Evolutionary conservation across 1,284 basidiomycete genomes (phyloP).

Genomic region (Golubevia sp.): DNA sequence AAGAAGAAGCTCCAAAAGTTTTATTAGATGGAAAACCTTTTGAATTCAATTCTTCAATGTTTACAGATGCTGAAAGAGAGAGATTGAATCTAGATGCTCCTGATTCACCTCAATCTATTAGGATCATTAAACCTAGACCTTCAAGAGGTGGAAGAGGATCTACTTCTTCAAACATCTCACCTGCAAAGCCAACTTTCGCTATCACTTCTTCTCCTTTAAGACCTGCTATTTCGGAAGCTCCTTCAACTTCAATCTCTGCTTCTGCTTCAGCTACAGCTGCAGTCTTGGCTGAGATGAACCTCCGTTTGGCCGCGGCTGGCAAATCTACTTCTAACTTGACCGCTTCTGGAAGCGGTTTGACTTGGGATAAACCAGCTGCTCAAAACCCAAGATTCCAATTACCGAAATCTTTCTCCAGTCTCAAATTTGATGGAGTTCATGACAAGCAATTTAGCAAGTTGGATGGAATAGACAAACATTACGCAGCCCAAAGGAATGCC

Average conservation of each 20-base stretch:
- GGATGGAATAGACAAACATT: constrained; percentile 41
- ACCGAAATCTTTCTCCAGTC: not conserved
- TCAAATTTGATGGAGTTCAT: constrained; percentile 29
- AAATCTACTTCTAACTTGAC: constrained; percentile 17
- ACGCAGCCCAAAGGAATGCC: constrained; percentile 22
- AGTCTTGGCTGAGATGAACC: constrained; percentile 38
- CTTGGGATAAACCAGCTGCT: not conserved
- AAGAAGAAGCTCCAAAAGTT: not conserved
- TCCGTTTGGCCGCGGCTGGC: constrained; percentile 26
- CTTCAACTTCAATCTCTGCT: constrained; percentile 2
- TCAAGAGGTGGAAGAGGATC: constrained; percentile 9
- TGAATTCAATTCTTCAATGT: not conserved
- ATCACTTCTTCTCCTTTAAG: not conserved
- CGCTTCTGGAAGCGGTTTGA: not conserved
- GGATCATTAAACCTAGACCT: constrained; percentile 31
- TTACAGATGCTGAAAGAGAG: not conserved
- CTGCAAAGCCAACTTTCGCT: not conserved
- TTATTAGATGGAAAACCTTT: not conserved
- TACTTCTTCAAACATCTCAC: not conserved
- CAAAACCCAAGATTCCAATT: not conserved
- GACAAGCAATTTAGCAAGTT: constrained; percentile 33
- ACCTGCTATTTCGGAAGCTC: not conserved
- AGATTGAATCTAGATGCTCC: constrained; percentile 1
- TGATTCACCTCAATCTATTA: constrained; percentile 19
- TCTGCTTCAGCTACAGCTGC: constrained; percentile 29